A percentile compares a stretch with the other conserved stretches of the same genome.
phyloP scores from a whole-genome alignment of 768 basidiomycete genomes.

The Rhizopogon vesiculosus region DNA sequence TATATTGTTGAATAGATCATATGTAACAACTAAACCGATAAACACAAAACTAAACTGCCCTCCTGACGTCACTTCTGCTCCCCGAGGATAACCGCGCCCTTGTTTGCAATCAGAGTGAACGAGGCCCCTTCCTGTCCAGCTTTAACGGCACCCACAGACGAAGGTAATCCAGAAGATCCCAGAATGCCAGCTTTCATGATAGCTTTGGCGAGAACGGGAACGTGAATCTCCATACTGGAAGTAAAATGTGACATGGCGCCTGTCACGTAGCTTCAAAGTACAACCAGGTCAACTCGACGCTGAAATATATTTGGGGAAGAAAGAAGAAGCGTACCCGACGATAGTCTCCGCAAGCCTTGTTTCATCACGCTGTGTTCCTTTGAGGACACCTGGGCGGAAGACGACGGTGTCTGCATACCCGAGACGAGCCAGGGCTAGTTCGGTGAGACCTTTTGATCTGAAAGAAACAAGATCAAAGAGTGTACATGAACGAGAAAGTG shows the following conservation, averaged over 20 bases:
- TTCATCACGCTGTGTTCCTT: conserved; percentile 41
- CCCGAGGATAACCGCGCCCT: conserved; percentile 41
- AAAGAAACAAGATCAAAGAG: not conserved
- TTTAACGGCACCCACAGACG: conserved; percentile 37
- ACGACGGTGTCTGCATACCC: conserved; percentile 70
- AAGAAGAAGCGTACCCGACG: conserved; percentile 31
- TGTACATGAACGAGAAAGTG: no score
- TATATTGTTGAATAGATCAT: no score
- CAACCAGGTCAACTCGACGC: not conserved
- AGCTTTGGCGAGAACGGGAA: conserved; percentile 50
- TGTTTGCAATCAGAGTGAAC: conserved; percentile 57
- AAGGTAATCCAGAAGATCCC: conserved; percentile 46
- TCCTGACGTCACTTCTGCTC: not conserved
- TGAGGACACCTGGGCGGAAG: conserved; percentile 59
- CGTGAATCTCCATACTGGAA: conserved; percentile 43
- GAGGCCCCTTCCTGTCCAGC: conserved; percentile 29
- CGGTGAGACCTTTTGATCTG: conserved; percentile 76
- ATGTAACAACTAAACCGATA: no score
- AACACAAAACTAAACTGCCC: not conserved
- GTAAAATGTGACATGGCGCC: conserved; percentile 33
- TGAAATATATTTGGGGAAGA: not conserved
- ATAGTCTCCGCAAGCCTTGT: conserved; percentile 36
- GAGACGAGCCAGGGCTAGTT: conserved; percentile 57
- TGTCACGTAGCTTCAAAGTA: conserved; percentile 29
- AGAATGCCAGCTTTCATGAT: conserved; percentile 49